phyloP scores from a whole-genome alignment of 768 basidiomycete species.

The Mycena epipterygia region DNA sequence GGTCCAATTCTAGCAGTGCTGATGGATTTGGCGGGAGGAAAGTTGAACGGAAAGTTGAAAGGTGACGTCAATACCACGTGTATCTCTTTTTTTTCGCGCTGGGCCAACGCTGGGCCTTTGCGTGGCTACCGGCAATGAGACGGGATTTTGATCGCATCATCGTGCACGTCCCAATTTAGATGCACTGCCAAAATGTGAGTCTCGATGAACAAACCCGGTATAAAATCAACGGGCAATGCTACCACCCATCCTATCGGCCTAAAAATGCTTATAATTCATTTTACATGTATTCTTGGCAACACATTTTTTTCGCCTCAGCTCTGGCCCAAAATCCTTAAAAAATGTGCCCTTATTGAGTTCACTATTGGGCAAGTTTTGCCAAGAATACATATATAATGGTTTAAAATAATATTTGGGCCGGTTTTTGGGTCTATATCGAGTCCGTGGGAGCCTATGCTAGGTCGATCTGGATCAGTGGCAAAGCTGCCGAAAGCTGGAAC shows the following conservation, averaged over 20 bases:
- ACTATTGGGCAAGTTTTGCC: neutral
- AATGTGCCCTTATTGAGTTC: too few species aligned
- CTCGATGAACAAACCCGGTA: neutral
- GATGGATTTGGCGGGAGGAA: too few species aligned
- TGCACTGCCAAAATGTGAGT: neutral
- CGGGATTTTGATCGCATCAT: slow-evolving; percentile 4
- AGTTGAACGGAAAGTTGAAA: too few species aligned
- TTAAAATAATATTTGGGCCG: neutral
- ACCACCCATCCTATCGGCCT: neutral
- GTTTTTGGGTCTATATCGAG: neutral
- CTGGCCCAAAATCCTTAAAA: neutral
- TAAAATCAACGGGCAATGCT: neutral
- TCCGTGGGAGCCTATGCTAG: neutral
- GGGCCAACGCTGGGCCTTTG: too few species aligned
- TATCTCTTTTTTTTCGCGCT: too few species aligned
- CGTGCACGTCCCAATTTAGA: neutral
- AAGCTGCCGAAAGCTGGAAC: neutral
- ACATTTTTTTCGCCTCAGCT: neutral
- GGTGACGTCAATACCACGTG: too few species aligned
- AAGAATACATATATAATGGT: slow-evolving; percentile 1
- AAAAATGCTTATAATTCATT: neutral
- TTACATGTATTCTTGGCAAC: neutral
- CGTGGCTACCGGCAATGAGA: neutral
- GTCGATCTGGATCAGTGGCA: neutral
- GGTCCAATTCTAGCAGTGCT: too few species aligned